Base-by-base conservation (phyloP, 139 green algal genomes). In the Zygnema circumcarinatum region DNA sequence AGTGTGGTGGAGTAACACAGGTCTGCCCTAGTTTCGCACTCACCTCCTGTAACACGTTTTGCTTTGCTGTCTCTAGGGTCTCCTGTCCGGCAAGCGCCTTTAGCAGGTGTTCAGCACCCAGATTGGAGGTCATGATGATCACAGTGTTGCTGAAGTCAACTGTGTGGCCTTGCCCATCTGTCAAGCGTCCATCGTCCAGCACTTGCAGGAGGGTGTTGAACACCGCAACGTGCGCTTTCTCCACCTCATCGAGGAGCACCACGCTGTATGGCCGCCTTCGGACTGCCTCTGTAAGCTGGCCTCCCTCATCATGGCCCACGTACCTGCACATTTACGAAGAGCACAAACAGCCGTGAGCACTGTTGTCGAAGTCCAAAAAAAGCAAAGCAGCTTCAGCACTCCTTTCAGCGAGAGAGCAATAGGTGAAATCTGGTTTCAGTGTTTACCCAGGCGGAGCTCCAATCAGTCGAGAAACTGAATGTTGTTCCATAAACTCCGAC, bases 111-210 rank as follows among this genome's bases (percentile, higher is more conserved):
- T 93, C 76, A 2, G 92, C 90, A 54, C 96, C 96, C 42, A 99
- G 86, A 92, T 99, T 99, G 89, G 86, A 94, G 40, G 96, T 99
- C 92, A 99, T 95, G 93, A 99, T 98, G 92, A 98, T 92, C 38
- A 98, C 84, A 1, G 94, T 97, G 92, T 98, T 98, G 69, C 92
- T 90, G 81, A 99, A 99, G 88, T 94, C 93, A 25, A 99, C 96
- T 42, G 93, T 97, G 81, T 95, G 93, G 39, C 96, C 96, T 92
- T 97, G 38, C 38, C 84, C 76, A 75, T 93, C 90, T 22, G 90
- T 93, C 38, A 93, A 69, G 52, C 95, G 85, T 1, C 95, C 95
- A 80, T 98, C 95, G 76, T 98, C 96, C 89, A 98, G 90, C 47
- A 98, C 92, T 2, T 92, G 90, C 80, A 98, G 94, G 88, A 98